phyloP scores from a whole-genome alignment of 768 basidiomycete genomes.

The Lentinula edodes region DNA sequence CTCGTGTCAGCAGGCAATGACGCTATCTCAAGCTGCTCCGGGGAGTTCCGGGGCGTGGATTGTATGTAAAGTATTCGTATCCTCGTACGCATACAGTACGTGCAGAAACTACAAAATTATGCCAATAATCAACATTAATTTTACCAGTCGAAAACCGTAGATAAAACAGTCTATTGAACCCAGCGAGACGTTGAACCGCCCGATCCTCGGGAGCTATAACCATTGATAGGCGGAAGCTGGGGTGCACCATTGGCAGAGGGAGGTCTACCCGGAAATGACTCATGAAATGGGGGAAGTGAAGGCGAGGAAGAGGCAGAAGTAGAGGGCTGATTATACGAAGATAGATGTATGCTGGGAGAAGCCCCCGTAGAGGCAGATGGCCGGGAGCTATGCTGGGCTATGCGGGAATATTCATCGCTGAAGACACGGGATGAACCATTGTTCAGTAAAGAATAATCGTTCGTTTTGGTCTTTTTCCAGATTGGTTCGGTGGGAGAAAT shows the following conservation, averaged over 20 bases:
- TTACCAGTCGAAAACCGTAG: no score
- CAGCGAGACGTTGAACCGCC: background rate
- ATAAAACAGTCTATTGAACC: background rate
- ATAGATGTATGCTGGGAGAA: background rate
- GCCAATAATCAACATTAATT: background rate
- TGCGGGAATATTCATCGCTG: background rate
- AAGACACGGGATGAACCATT: slow-evolving; percentile 1
- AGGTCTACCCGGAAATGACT: background rate
- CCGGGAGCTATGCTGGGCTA: background rate
- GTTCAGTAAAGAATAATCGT: slow-evolving; percentile 14
- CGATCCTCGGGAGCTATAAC: background rate
- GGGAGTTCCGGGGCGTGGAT: background rate
- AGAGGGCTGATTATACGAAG: background rate
- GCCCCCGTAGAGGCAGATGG: background rate
- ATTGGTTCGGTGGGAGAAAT: slow-evolving; percentile 57
- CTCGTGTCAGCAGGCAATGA: background rate
- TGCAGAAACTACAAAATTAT: background rate
- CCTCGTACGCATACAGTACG: no score
- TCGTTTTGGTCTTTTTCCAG: slow-evolving; percentile 63
- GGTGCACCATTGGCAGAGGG: background rate
- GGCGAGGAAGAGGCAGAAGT: background rate
- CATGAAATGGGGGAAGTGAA: slow-evolving; percentile 1
- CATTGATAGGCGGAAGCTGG: slow-evolving; percentile 3
- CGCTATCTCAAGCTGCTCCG: no score
- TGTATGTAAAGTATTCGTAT: background rate